Evolutionary conservation across 2,329 filamentous ascomycete genomes (phyloP).

Genomic region (Monosporascus sp.): DNA sequence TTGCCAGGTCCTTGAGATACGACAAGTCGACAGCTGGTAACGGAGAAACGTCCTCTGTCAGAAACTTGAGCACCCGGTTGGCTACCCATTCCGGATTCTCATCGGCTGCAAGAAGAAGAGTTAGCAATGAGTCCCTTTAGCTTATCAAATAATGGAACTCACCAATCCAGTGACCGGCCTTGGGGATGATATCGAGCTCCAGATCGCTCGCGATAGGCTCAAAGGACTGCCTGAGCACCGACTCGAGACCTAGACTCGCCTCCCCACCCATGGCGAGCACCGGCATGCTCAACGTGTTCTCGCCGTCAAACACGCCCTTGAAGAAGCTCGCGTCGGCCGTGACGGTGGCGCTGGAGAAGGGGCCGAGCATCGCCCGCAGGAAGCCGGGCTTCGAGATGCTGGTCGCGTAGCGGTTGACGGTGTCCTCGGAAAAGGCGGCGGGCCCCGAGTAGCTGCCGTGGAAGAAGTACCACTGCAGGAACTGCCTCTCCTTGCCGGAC

Average conservation of each 20-base stretch:
- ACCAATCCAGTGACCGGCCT: conserved; percentile 35
- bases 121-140: background rate
- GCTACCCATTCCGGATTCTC: conserved; percentile 22
- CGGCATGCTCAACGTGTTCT: conserved; percentile 25
- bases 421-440: conserved; percentile 32
- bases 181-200: conserved; percentile 27
- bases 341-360: conserved; percentile 28
- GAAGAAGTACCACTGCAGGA: conserved; percentile 43
- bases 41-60: conserved; percentile 14
- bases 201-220: conserved; percentile 18
- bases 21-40: conserved; percentile 12
- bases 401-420: conserved; percentile 32
- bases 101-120: conserved; percentile 11
- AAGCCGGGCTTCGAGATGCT: conserved; percentile 40
- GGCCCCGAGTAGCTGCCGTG: conserved; percentile 38
- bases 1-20: conserved; percentile 14
- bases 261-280: conserved; percentile 30
- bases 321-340: conserved; percentile 33
- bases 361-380: conserved; percentile 33
- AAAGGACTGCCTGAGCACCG: conserved; percentile 12
- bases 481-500: conserved; percentile 33
- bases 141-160: conserved; percentile 7
- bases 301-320: conserved; percentile 28
- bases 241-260: conserved; percentile 22
- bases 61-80: conserved; percentile 15